Base-by-base conservation (phyloP, 306 rosid species). In the Albizia julibrissin region DNA sequence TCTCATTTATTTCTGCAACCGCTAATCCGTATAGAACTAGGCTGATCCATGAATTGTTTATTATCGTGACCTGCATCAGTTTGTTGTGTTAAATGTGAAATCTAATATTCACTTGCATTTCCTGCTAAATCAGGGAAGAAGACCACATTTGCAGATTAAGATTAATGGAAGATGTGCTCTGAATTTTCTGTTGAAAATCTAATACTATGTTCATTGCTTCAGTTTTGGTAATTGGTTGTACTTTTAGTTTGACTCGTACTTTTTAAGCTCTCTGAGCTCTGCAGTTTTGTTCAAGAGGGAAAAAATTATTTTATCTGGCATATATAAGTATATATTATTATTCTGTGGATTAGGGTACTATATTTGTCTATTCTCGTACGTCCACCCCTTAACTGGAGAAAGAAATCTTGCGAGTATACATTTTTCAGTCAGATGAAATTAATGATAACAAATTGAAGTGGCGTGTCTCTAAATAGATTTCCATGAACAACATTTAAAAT, bases 61-160 rank as follows among this genome's bases (percentile, higher is more conserved):
- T 37, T 0, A 6, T 22, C 34, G 16, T 46, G 9, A 75, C 10
- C n/a, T 4, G 76, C 16, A 22, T 13, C 21, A 49, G n/a, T 21
- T 74, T 12, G n/a, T 31, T 50, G 31, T 19, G n/a, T 49, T 49
- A 46, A 27, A 52, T 29, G 31, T 52, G 15, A 18, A 16, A 26
- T 15, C 9, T 73, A 15, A 73, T 52, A 19, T 52, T 6, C 13
- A 11, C 8, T 50, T 50, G 0, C 66, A 0, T 24, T 72, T 74
- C 33, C 21, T 74, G 29, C 11, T 42, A 6, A 10, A 18, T 31
- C 78, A 74, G 78, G 78, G 47, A 74, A 47, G 6, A 74, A 74
- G 78, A 74, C 78, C 10, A 74, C 66, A 4, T 74, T 74, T 22
- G 78, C 1, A 8, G 75, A 71, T 21, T 29, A 74, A 15, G 77